Percentiles rank a stretch among this genome's conserved stretches.
Evolutionary conservation across 257 asterid species (phyloP).

Genomic region (Nicotiana undulata): DNA sequence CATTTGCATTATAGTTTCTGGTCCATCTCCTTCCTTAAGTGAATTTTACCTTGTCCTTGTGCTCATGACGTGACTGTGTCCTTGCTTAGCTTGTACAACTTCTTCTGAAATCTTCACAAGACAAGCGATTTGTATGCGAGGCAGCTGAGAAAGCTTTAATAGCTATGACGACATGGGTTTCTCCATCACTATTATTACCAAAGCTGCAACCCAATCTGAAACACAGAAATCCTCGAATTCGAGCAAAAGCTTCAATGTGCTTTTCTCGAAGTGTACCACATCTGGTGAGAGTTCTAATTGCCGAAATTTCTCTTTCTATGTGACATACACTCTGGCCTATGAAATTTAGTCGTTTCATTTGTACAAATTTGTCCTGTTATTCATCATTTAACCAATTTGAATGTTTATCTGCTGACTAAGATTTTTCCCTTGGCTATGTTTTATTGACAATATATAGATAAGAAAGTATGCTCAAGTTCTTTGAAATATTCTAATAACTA

Average conservation of each 20-base stretch:
- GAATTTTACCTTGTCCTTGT: neutral
- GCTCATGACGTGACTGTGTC: constrained; percentile 11
- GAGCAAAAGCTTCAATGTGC: constrained; percentile 85
- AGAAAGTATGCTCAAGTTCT: neutral
- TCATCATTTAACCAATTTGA: neutral
- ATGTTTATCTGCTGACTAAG: neutral
- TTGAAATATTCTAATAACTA: neutral
- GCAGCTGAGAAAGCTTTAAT: constrained; percentile 79
- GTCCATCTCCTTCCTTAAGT: neutral
- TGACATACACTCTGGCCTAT: neutral
- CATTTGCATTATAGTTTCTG: neutral
- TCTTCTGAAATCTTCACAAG: constrained; percentile 93
- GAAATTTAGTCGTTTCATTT: neutral
- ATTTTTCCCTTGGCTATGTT: neutral
- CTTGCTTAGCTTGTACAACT: constrained; percentile 66
- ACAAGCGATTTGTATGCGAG: constrained; percentile 87
- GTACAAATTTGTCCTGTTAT: neutral
- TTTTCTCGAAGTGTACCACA: constrained; percentile 58
- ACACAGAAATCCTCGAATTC: constrained; percentile 83
- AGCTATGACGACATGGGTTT: constrained; percentile 67
- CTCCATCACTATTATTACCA: constrained; percentile 72
- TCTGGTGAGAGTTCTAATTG: constrained; percentile 43
- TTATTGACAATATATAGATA: neutral
- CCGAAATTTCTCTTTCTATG: neutral
- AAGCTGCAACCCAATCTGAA: constrained; percentile 68